These are phyloP conservation scores for Sphagnum tenellum DNA, from an alignment of 225 moss, liverwort and hornwort species.

Conservation along the genomic window DNA sequence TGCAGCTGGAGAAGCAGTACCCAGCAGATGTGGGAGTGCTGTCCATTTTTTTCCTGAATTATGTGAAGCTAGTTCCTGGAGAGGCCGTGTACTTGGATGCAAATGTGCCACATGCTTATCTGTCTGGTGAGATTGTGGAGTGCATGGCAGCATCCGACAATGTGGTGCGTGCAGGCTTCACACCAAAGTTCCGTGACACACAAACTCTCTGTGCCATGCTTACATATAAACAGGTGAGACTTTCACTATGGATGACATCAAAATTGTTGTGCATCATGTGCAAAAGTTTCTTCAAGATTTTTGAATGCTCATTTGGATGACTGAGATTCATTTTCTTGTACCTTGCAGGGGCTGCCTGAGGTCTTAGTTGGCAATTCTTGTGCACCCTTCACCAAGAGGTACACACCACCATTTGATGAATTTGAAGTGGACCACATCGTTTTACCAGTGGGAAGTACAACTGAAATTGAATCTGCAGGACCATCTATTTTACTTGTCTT, in stretches of 20 bases:
- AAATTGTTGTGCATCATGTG: too few species aligned
- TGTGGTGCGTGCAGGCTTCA: conserved; percentile 90
- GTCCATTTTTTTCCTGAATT: conserved; percentile 74
- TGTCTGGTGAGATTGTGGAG: conserved; percentile 81
- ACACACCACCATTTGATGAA: conserved; percentile 90
- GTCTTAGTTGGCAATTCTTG: conserved; percentile 46
- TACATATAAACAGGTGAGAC: conserved; percentile 69
- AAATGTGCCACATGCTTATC: conserved; percentile 83
- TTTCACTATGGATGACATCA: not conserved
- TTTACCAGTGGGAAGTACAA: conserved; percentile 48
- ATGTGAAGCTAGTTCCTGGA: conserved; percentile 58
- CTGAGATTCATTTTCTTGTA: too few species aligned
- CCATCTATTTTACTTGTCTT: conserved; percentile 83
- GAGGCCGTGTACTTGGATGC: conserved; percentile 83
- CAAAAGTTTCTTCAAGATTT: too few species aligned
- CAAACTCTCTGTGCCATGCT: conserved; percentile 83
- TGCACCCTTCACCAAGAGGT: conserved; percentile 49
- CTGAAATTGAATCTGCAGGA: conserved; percentile 40
- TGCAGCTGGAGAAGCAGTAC: conserved; percentile 75
- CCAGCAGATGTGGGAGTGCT: conserved; percentile 81
- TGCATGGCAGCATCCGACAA: conserved; percentile 99
- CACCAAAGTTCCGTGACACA: conserved; percentile 84
- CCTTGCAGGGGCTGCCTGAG: conserved; percentile 52
- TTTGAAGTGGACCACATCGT: conserved; percentile 81
- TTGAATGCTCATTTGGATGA: too few species aligned